Evolutionary conservation across 768 basidiomycete species (phyloP).

Genomic region (Boletus bicolor): DNA sequence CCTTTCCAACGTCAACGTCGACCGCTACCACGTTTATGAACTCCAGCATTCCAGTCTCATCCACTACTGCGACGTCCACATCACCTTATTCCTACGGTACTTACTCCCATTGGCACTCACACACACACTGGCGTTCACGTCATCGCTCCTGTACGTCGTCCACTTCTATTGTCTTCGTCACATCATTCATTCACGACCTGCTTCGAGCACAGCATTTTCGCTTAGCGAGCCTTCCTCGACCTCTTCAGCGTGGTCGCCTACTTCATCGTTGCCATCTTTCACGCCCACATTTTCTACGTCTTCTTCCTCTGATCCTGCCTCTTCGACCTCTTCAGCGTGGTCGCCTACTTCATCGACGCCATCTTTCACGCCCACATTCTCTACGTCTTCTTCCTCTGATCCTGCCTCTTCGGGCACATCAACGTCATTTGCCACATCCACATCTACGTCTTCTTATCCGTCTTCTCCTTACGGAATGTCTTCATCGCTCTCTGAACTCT

Average conservation of each 20-base stretch:
- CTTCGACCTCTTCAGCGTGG: not conserved
- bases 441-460: not conserved
- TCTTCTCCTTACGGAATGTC: not conserved
- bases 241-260: not conserved
- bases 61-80: not conserved
- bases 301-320: not conserved
- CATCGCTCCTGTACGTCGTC: not conserved
- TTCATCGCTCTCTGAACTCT: not conserved
- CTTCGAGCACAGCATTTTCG: not conserved
- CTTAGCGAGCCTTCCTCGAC: not conserved
- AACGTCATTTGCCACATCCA: not conserved
- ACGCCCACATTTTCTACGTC: not conserved
- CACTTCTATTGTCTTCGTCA: not conserved
- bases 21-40: not conserved
- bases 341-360: not conserved
- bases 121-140: not conserved
- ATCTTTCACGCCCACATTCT: not conserved
- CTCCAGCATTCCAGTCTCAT: not conserved
- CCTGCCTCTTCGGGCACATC: not conserved
- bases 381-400: not conserved
- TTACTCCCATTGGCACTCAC: not conserved
- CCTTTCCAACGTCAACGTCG: not conserved
- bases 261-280: not conserved
- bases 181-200: not conserved
- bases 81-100: not conserved